Base-by-base conservation (phyloP, 2,329 filamentous ascomycete genomes). In the Ophiostoma montium region DNA sequence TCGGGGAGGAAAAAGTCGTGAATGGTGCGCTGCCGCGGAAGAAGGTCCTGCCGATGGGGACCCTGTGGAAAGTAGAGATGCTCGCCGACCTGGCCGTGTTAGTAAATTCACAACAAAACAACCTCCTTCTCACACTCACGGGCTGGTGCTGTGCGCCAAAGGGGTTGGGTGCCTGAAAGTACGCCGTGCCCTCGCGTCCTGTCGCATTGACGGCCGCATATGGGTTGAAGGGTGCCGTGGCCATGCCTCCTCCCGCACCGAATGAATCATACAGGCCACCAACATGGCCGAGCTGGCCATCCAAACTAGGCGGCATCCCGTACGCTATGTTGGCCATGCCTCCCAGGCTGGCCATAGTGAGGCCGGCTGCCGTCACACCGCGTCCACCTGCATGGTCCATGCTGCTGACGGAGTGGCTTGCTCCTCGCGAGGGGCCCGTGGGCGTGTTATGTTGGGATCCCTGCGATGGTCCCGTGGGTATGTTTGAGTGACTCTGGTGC, bases 1-100 rank as follows among this genome's bases (percentile, higher is more conserved):
- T 95, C 89, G 1, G 87, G 80, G 38, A 96, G 76, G 64, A 98
- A 98, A 56, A 96, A 86, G 60, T 96, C 89, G 60, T 94, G 86
- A 2, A 86, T 80, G 50, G 83, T 82, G 52, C 86, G 80, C 62
- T 98, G 90, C 60, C 94, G 95, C 3, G 84, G 80, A 56, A 85
- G 72, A 30, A 95, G 71, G 54, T 87, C 87, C 54, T 90, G 84
- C 52, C 80, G 78, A 61, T 88, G 78, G n/a, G 86, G 81, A 6
- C 86, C 87, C 50, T 89, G 76, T 0, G 89, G 88, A 31, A 87
- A 86, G 63, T 98, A 98, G 12, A 95, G 74, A 63, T 98, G 92
- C 62, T 95, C 94, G 69, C 90, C 85, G 6, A 88, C 75, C 79
- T 83, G 53, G 16, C 2, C 18, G 4, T 48, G 46, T 53, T n/a